phyloP scores from a whole-genome alignment of 345 rosid genomes.

The Geranium rotundifolium region DNA sequence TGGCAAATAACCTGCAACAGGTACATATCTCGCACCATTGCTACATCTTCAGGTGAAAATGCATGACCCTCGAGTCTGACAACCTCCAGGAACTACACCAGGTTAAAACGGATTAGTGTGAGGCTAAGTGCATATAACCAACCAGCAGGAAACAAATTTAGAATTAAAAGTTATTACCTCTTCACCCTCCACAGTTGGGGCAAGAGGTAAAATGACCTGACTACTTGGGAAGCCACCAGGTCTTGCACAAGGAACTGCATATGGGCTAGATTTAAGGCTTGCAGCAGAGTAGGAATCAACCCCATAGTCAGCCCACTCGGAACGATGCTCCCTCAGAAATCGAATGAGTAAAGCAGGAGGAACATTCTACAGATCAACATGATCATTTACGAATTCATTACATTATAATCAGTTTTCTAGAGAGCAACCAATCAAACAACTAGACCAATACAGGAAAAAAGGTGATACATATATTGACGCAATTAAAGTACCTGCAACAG shows the following conservation, averaged over 20 bases:
- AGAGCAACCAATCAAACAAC: neutral
- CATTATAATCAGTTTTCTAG: neutral
- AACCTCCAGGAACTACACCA: constrained; percentile 67
- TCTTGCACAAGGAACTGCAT: constrained; percentile 69
- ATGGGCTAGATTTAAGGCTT: constrained; percentile 77
- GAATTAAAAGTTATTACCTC: constrained; percentile 41
- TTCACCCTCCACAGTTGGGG: constrained; percentile 85
- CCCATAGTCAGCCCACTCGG: constrained; percentile 96
- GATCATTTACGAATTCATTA: neutral
- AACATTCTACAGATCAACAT: constrained; percentile 48
- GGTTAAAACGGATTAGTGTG: neutral
- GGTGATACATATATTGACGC: neutral
- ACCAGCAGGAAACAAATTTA: neutral
- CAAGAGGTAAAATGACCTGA: constrained; percentile 87
- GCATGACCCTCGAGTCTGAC: constrained; percentile 87
- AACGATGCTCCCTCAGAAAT: constrained; percentile 92
- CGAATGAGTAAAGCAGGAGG: constrained; percentile 85
- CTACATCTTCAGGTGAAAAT: constrained; percentile 79
- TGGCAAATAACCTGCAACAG: constrained; percentile 57
- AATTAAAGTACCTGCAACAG: constrained; percentile 56
- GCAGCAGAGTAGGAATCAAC: constrained; percentile 81
- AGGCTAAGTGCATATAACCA: neutral
- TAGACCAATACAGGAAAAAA: neutral
- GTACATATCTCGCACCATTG: constrained; percentile 83
- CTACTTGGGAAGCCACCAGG: constrained; percentile 85